Conservation (phyloP, 1,284 basidiomycete genomes). For the Cryptococcus floricola region DNA sequence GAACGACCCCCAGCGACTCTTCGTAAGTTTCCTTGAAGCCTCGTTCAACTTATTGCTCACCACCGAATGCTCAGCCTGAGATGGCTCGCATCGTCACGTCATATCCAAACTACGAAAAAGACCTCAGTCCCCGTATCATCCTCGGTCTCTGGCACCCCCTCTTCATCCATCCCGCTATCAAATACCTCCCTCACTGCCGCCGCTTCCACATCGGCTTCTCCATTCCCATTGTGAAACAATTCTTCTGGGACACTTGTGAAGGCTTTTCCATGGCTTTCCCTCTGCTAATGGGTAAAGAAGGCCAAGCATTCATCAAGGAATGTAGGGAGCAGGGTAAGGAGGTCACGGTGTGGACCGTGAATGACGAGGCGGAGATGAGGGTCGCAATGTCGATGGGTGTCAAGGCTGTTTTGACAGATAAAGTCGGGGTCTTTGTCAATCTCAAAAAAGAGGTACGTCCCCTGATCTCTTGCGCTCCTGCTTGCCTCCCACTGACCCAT, state of each 20-base stretch:
- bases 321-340: constrained; percentile 79
- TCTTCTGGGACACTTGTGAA: constrained; percentile 89
- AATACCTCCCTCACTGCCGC: constrained; percentile 66
- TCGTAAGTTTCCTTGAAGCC: constrained; percentile 48
- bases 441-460: constrained; percentile 41
- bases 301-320: constrained; percentile 67
- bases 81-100: constrained; percentile 73
- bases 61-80: constrained; percentile 51
- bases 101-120: constrained; percentile 71
- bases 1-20: constrained; percentile 85
- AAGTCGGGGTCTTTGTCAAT: constrained; percentile 38
- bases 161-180: constrained; percentile 75
- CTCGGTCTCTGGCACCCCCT: constrained; percentile 88
- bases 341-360: constrained; percentile 95
- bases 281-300: constrained; percentile 64
- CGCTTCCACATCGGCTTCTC: constrained; percentile 83
- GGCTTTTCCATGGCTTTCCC: constrained; percentile 85
- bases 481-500: neutral
- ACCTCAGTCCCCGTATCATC: constrained; percentile 81
- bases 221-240: constrained; percentile 66
- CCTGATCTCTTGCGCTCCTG: neutral
- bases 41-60: neutral
- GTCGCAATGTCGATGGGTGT: constrained; percentile 86
- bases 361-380: constrained; percentile 87
- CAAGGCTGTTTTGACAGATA: constrained; percentile 86